Evolutionary conservation across 176 grass and related monocot species (phyloP).

Genomic region (Carex myosuroides): DNA sequence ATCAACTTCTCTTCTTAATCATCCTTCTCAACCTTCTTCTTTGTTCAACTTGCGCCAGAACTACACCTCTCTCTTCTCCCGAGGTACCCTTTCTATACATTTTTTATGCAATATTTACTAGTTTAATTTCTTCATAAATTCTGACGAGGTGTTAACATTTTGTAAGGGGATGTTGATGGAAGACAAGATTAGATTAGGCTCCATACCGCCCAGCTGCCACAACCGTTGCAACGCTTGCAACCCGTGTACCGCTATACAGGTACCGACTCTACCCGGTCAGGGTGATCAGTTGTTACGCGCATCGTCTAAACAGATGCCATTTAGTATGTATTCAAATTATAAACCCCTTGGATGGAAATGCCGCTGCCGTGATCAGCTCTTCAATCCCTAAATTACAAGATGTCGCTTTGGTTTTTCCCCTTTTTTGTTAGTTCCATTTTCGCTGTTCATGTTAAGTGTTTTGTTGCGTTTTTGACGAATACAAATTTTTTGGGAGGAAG

Average conservation of each 20-base stretch:
- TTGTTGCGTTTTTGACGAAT: not conserved
- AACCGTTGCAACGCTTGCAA: constrained; percentile 62
- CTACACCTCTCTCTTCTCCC: constrained; percentile 18
- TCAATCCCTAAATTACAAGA: constrained; percentile 40
- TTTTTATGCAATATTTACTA: not conserved
- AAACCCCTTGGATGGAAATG: constrained; percentile 84
- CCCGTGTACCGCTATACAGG: constrained; percentile 65
- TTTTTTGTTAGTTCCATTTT: not conserved
- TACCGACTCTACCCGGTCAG: constrained; percentile 37
- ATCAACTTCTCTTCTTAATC: constrained; percentile 26
- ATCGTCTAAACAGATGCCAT: not conserved
- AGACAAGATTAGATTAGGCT: constrained; percentile 62
- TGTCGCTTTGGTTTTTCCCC: not conserved
- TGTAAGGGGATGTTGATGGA: constrained; percentile 1
- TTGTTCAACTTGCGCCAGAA: not conserved
- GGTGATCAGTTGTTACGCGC: not conserved
- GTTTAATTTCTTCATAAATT: not conserved
- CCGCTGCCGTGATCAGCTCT: constrained; percentile 56
- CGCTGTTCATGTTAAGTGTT: not conserved
- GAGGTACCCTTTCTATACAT: constrained; percentile 4
- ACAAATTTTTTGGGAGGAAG: not conserved
- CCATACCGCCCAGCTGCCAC: constrained; percentile 70
- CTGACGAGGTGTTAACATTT: not conserved
- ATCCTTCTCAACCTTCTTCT: constrained; percentile 7
- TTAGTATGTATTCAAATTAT: constrained; percentile 43